These are phyloP conservation scores for Leccinum disarticulatum DNA, from an alignment of 768 basidiomycete species.

Conservation along the genomic window DNA sequence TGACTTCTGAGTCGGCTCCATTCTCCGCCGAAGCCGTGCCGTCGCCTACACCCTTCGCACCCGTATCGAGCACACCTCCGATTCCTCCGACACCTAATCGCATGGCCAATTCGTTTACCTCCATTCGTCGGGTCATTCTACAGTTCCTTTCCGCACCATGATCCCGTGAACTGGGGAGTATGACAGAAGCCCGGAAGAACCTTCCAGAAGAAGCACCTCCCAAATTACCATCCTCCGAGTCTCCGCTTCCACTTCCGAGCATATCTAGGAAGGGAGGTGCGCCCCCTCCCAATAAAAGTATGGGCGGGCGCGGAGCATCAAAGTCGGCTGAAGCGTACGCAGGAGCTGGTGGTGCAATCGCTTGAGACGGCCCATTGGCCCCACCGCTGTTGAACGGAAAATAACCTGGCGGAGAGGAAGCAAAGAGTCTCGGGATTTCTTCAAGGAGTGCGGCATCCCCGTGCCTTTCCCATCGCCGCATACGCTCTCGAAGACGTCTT, in stretches of 20 bases:
- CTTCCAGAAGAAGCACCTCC: conserved; percentile 20
- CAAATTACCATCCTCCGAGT: conserved; percentile 17
- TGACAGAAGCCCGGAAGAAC: conserved; percentile 69
- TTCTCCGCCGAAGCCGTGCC: background rate
- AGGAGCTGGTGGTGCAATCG: conserved; percentile 26
- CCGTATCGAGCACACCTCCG: conserved; percentile 59
- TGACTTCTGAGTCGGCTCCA: conserved; percentile 5
- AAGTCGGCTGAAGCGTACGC: conserved; percentile 32
- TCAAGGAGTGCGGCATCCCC: conserved; percentile 54
- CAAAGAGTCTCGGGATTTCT: conserved; percentile 58
- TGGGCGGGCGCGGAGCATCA: conserved; percentile 25
- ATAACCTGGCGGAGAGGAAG: conserved; percentile 23
- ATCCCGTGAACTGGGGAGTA: conserved; percentile 66
- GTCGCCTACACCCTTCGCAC: background rate
- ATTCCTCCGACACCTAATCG: conserved; percentile 80
- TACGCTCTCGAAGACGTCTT: conserved; percentile 65
- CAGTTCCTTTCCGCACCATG: conserved; percentile 50
- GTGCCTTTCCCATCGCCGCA: conserved; percentile 73
- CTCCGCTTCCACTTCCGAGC: conserved; percentile 17
- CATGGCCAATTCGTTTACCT: conserved; percentile 80
- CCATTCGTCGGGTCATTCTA: conserved; percentile 61
- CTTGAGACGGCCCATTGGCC: conserved; percentile 11
- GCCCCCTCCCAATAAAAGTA: conserved; percentile 26
- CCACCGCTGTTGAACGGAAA: conserved; percentile 3
- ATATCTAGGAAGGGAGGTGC: conserved; percentile 27